Evolutionary conservation across 1,139 yeast species (phyloP).

Genomic region (Saccharomycopsis crataegensis): DNA sequence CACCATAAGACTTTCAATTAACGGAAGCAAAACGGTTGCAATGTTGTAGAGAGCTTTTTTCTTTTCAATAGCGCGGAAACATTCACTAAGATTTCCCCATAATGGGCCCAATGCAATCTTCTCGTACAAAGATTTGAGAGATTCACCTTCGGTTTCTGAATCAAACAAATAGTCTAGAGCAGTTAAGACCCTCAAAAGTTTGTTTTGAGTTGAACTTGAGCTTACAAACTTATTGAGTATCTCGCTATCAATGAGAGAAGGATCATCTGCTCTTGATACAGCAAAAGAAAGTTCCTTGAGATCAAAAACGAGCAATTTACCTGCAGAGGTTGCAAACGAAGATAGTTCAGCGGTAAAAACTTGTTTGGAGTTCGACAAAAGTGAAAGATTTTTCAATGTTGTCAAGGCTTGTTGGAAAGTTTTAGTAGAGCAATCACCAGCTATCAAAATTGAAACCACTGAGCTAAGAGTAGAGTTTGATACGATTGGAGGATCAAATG

Average conservation of each 20-base stretch:
- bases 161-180: slow-evolving; percentile 82
- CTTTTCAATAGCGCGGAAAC: slow-evolving; percentile 53
- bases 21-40: slow-evolving; percentile 77
- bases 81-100: slow-evolving; percentile 84
- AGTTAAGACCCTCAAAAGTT: slow-evolving; percentile 72
- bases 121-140: slow-evolving; percentile 55
- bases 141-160: slow-evolving; percentile 32
- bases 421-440: slow-evolving; percentile 71
- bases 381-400: slow-evolving; percentile 72
- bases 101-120: slow-evolving; percentile 65
- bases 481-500: slow-evolving; percentile 54
- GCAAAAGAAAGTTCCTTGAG: slow-evolving; percentile 44
- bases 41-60: slow-evolving; percentile 46
- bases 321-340: slow-evolving; percentile 54
- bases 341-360: slow-evolving; percentile 67
- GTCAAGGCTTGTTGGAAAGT: slow-evolving; percentile 82
- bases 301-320: slow-evolving; percentile 51
- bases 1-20: slow-evolving; percentile 91
- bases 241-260: slow-evolving; percentile 42
- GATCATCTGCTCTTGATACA: slow-evolving; percentile 31
- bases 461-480: slow-evolving; percentile 57
- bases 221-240: slow-evolving; percentile 65
- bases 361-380: slow-evolving; percentile 52
- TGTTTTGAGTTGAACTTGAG: slow-evolving; percentile 82
- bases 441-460: slow-evolving; percentile 63